Percentiles rank a stretch among this genome's conserved stretches.
These are phyloP conservation scores for Apiosordaria backusii DNA, from an alignment of 495 filamentous ascomycete species.

Conservation along the genomic window DNA sequence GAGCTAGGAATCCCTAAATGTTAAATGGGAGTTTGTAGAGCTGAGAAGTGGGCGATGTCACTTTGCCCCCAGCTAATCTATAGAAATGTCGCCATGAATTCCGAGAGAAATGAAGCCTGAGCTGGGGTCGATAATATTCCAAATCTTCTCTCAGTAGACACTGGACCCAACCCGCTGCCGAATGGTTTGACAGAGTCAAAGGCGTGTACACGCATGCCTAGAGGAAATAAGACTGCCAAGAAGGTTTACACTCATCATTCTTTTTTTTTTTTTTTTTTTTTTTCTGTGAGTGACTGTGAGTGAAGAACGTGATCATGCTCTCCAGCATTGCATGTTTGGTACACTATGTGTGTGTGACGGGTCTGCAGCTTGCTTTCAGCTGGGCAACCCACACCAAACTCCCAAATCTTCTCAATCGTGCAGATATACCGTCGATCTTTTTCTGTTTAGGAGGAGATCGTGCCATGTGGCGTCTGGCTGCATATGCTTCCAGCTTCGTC, in stretches of 20 bases:
- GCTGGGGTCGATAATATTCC: not conserved
- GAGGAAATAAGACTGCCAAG: no score
- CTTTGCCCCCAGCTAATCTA: not conserved
- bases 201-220: not conserved
- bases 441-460: not conserved
- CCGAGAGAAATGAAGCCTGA: not conserved
- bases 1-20: not conserved
- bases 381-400: not conserved
- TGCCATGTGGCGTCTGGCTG: not conserved
- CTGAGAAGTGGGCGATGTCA: not conserved
- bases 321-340: not conserved
- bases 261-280: not conserved
- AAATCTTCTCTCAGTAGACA: no score
- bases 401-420: not conserved
- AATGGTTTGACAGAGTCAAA: not conserved
- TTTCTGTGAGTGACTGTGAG: not conserved
- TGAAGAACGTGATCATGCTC: not conserved
- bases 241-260: no score
- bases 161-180: not conserved
- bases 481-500: not conserved
- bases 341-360: not conserved
- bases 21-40: not conserved
- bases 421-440: not conserved
- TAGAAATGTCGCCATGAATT: not conserved
- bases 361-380: not conserved